Evolutionary conservation across 2,329 filamentous ascomycete species (phyloP).

Genomic region (Epichloe festucae): DNA sequence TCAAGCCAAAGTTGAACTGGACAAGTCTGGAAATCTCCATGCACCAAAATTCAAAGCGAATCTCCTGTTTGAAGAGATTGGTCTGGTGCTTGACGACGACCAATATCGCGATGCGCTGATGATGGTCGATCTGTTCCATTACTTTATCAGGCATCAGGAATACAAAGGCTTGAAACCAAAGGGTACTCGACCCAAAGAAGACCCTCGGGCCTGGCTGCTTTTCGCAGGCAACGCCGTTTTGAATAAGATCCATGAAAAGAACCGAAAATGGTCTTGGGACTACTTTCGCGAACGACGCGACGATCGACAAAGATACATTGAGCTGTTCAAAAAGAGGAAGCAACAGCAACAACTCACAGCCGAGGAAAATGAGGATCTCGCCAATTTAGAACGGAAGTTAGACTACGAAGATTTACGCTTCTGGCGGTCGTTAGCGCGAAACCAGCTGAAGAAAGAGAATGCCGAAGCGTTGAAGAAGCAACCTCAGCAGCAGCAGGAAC

Average conservation of each 20-base stretch:
- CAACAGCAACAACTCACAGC: slow-evolving; percentile 56
- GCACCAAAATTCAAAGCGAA: slow-evolving; percentile 81
- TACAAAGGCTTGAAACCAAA: slow-evolving; percentile 90
- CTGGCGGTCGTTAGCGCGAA: slow-evolving; percentile 88
- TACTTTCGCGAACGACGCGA: slow-evolving; percentile 90
- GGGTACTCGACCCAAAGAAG: slow-evolving; percentile 65
- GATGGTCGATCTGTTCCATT: slow-evolving; percentile 97
- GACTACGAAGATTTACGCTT: slow-evolving; percentile 93
- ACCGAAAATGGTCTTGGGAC: slow-evolving; percentile 88
- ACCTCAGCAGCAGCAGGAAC: slow-evolving; percentile 46
- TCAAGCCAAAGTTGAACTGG: slow-evolving; percentile 84
- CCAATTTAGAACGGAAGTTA: slow-evolving; percentile 72
- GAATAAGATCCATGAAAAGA: slow-evolving; percentile 87
- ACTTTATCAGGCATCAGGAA: slow-evolving; percentile 94
- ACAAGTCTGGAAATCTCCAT: slow-evolving; percentile 75
- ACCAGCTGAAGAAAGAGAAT: slow-evolving; percentile 90
- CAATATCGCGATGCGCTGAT: slow-evolving; percentile 96
- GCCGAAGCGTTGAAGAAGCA: slow-evolving; percentile 67
- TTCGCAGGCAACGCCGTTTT: slow-evolving; percentile 87
- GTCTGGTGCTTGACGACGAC: slow-evolving; percentile 91
- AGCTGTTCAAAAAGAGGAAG: slow-evolving; percentile 95
- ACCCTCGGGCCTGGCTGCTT: slow-evolving; percentile 80
- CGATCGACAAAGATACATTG: slow-evolving; percentile 77
- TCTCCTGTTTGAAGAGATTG: slow-evolving; percentile 91
- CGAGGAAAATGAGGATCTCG: slow-evolving; percentile 59